Percentiles rank a stretch among this genome's conserved stretches.
Evolutionary conservation across 306 rosid species (phyloP).

Genomic region (Gastrolobium villosum): DNA sequence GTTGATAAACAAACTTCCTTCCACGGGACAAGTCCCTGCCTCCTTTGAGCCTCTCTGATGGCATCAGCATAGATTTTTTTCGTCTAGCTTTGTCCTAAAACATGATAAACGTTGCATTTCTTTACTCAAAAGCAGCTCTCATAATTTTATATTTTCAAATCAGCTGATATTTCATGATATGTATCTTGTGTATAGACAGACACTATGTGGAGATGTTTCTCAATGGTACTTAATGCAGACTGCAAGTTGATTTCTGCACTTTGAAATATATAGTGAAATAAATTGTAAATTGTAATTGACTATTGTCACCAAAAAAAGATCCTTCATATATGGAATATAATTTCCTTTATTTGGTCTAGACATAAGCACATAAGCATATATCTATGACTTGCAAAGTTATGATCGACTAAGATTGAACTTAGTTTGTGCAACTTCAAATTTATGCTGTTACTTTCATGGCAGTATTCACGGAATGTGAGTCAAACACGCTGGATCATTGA

Average conservation of each 20-base stretch:
- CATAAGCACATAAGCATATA: slow-evolving; percentile 7
- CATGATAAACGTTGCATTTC: neutral
- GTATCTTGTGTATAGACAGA: neutral
- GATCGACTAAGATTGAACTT: slow-evolving; percentile 38
- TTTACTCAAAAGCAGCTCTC: slow-evolving; percentile 11
- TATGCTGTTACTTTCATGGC: slow-evolving; percentile 50
- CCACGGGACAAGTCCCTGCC: neutral
- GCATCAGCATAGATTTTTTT: neutral
- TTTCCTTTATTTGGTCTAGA: slow-evolving; percentile 28
- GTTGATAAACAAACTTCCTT: too few relatives aligned
- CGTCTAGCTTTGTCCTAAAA: neutral
- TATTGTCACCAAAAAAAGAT: neutral
- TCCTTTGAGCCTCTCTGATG: slow-evolving; percentile 1
- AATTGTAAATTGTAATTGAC: neutral
- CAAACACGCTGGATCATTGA: slow-evolving; percentile 95
- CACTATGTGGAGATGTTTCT: slow-evolving; percentile 8
- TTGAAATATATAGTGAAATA: slow-evolving; percentile 23
- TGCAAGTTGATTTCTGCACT: slow-evolving; percentile 29
- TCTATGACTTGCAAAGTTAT: slow-evolving; percentile 34
- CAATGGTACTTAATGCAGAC: neutral
- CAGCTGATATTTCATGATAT: slow-evolving; percentile 5
- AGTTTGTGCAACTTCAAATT: slow-evolving; percentile 42
- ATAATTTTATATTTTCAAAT: slow-evolving; percentile 20
- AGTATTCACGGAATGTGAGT: slow-evolving; percentile 97
- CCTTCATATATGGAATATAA: slow-evolving; percentile 6